Percentiles rank a stretch among this genome's conserved stretches.
Evolutionary conservation across 352 stramenopile genomes (phyloP).

Genomic region (Pythium brachiatum): DNA sequence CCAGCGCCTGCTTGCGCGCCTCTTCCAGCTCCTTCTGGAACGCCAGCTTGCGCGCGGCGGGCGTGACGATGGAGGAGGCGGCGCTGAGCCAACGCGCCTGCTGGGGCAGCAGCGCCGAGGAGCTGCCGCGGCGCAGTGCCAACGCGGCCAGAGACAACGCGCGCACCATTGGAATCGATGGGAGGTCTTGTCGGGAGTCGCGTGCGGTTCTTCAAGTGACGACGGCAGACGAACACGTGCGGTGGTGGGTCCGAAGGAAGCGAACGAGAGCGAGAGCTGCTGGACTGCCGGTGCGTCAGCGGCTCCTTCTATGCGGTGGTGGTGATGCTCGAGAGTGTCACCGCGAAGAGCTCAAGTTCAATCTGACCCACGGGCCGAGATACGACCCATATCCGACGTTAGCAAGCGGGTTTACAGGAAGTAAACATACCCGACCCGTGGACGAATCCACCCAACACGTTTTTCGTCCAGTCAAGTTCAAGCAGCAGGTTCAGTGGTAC

Average conservation of each 20-base stretch:
- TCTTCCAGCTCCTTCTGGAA: conserved; percentile 76
- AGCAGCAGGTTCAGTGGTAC: not conserved
- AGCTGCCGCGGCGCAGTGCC: conserved; percentile 10
- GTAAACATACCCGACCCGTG: not conserved
- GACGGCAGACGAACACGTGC: conserved; percentile 7
- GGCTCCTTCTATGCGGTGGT: conserved; percentile 12
- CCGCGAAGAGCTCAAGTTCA: conserved; percentile 13
- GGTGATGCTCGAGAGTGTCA: conserved; percentile 6
- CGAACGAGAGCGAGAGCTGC: not conserved
- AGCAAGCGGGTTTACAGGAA: conserved; percentile 1
- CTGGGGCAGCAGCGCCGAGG: conserved; percentile 18
- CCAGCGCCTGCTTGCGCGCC: conserved; percentile 65
- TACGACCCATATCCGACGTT: not conserved
- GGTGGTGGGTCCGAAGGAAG: not conserved
- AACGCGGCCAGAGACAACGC: conserved; percentile 17
- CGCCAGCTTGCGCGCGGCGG: conserved; percentile 59
- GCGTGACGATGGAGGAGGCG: conserved; percentile 44
- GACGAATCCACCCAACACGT: too few species aligned
- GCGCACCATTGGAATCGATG: conserved; percentile 11
- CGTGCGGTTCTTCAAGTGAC: conserved; percentile 5
- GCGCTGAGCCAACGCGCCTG: conserved; percentile 46
- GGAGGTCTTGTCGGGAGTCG: not conserved
- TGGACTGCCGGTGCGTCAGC: not conserved
- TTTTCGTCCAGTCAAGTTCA: too few species aligned
- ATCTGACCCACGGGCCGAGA: conserved; percentile 19